Evolutionary conservation across 345 rosid species (phyloP).

Genomic region (Streptanthus diversifolius): DNA sequence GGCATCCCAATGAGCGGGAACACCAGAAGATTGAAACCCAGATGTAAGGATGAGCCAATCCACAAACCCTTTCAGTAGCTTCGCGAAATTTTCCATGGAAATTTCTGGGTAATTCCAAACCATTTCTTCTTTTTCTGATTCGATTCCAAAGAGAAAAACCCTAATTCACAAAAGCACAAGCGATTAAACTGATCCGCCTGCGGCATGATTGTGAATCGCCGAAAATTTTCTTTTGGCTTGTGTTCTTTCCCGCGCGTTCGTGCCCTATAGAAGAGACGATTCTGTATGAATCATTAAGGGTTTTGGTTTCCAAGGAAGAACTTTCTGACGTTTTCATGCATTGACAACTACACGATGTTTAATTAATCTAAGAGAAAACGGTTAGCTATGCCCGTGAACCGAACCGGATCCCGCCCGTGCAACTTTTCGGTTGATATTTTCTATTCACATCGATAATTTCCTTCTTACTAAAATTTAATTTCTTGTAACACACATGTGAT

Average conservation of each 20-base stretch:
- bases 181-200: background rate
- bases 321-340: slow-evolving; percentile 7
- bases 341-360: slow-evolving; percentile 10
- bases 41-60: slow-evolving; percentile 72
- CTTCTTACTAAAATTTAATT: background rate
- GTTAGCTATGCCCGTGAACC: background rate
- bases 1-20: slow-evolving; percentile 63
- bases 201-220: slow-evolving; percentile 1
- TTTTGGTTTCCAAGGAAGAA: slow-evolving; percentile 1
- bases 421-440: background rate
- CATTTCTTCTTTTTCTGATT: slow-evolving; percentile 32
- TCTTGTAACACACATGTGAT: background rate
- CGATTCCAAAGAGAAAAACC: background rate
- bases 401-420: background rate
- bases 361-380: background rate
- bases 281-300: background rate
- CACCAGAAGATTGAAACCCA: slow-evolving; percentile 79
- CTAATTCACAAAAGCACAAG: background rate
- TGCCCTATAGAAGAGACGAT: slow-evolving; percentile 13
- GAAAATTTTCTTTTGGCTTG: background rate
- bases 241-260: slow-evolving; percentile 24
- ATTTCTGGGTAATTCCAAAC: slow-evolving; percentile 67
- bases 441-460: background rate
- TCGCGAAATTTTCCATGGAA: slow-evolving; percentile 51
- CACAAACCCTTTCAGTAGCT: slow-evolving; percentile 66